Percentiles rank a stretch among this genome's conserved stretches.
phyloP scores from a whole-genome alignment of 148 eudicot species.

The Persicaria tinctoria region DNA sequence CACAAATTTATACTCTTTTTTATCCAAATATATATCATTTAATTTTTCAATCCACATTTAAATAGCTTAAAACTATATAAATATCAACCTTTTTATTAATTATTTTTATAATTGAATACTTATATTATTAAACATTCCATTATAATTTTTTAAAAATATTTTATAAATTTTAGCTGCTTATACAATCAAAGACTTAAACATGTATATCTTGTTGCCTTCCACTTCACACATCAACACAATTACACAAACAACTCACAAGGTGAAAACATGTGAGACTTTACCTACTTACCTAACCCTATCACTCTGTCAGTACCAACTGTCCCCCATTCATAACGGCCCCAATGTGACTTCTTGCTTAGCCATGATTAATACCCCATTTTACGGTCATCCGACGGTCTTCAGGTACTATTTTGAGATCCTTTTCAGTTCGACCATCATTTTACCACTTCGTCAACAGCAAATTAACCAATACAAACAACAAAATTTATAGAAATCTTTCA shows the following conservation, averaged over 20 bases:
- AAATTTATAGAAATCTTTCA: not conserved
- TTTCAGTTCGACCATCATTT: not conserved
- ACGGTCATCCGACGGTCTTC: not conserved
- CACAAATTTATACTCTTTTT: too few relatives aligned
- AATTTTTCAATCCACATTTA: too few relatives aligned
- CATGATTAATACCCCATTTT: not conserved
- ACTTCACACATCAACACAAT: not conserved
- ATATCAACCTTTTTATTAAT: too few relatives aligned
- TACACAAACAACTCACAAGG: not conserved
- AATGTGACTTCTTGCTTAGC: not conserved
- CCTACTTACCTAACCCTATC: constrained; percentile 4
- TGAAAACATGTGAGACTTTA: constrained; percentile 1
- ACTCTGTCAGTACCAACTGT: not conserved
- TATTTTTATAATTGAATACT: too few relatives aligned
- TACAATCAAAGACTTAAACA: too few relatives aligned
- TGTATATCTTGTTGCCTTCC: not conserved
- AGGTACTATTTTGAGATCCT: too few relatives aligned
- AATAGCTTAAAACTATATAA: too few relatives aligned
- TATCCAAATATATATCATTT: too few relatives aligned
- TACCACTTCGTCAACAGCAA: not conserved
- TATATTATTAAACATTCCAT: too few relatives aligned
- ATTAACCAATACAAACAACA: not conserved
- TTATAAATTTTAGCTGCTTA: too few relatives aligned
- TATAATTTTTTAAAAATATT: too few relatives aligned
- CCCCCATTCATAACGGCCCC: not conserved